Conservation (phyloP, 208 protist genomes). For the Lotmaria passim region DNA sequence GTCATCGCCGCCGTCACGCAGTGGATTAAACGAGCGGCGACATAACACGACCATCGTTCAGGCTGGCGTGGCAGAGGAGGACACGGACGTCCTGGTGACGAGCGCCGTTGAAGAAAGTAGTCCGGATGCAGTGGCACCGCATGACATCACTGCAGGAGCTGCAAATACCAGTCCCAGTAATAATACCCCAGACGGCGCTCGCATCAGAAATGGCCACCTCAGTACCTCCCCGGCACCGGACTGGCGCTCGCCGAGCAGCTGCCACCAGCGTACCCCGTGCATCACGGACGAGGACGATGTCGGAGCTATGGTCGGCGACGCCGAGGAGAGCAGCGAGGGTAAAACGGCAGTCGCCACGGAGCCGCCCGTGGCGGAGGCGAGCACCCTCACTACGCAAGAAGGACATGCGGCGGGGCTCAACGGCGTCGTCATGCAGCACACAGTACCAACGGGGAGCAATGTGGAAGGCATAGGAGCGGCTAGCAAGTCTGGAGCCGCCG, state of each 20-base stretch:
- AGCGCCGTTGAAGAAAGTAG: too few relatives aligned
- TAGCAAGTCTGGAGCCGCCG: too few relatives aligned
- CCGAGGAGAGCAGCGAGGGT: conserved; percentile 10
- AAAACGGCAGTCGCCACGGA: not conserved
- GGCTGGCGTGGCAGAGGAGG: conserved; percentile 11
- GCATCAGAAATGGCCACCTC: not conserved
- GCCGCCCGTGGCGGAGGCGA: too few relatives aligned
- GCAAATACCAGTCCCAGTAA: not conserved
- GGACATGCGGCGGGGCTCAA: too few relatives aligned
- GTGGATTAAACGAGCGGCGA: conserved; percentile 5
- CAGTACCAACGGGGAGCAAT: too few relatives aligned
- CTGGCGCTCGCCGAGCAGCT: conserved; percentile 57
- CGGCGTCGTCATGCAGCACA: too few relatives aligned
- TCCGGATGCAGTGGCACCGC: not conserved
- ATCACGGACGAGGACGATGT: conserved; percentile 77
- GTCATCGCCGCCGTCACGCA: not conserved
- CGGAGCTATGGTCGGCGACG: conserved; percentile 27
- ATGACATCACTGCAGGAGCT: not conserved
- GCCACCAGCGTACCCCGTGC: conserved; percentile 80
- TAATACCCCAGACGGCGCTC: not conserved
- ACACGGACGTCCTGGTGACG: conserved; percentile 4
- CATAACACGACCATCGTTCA: conserved; percentile 19
- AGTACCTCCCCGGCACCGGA: conserved; percentile 26
- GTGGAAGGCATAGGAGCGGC: too few relatives aligned
- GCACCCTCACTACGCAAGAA: not conserved